These are phyloP conservation scores for Sugiyamaella pinicola DNA, from an alignment of 1,139 yeast species.

Conservation along the genomic window DNA sequence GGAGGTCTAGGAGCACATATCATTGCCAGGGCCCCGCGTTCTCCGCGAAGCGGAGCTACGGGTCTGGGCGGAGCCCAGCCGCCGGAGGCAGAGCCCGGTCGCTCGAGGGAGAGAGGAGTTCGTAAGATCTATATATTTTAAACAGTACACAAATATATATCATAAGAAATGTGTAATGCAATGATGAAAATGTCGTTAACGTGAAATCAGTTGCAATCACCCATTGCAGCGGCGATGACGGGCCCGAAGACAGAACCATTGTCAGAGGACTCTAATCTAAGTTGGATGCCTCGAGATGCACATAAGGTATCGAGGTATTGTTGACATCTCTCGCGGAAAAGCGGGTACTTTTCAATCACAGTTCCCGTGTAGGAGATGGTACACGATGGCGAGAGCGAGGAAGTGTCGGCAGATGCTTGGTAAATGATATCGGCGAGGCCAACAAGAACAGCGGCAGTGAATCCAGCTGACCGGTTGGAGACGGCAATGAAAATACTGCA, in stretches of 20 bases:
- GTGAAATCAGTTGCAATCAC: constrained; percentile 11
- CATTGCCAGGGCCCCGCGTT: no score
- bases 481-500: constrained; percentile 70
- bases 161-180: constrained; percentile 10
- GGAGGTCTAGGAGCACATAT: no score
- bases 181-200: not conserved
- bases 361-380: constrained; percentile 87
- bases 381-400: constrained; percentile 17
- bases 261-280: constrained; percentile 31
- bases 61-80: no score
- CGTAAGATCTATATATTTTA: constrained; percentile 1
- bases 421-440: constrained; percentile 32
- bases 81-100: no score
- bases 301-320: constrained; percentile 35
- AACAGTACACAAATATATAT: constrained; percentile 17
- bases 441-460: constrained; percentile 80
- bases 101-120: not conserved
- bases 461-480: constrained; percentile 75
- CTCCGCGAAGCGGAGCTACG: no score
- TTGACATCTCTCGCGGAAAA: constrained; percentile 58
- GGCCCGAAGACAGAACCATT: constrained; percentile 41
- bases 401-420: constrained; percentile 21
- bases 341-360: constrained; percentile 83
- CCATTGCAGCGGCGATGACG: constrained; percentile 41
- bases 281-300: constrained; percentile 27